Percentiles rank a stretch among this genome's conserved stretches.
Conservation (phyloP, 192 early-diverging fungal species). For the Coemansia reversa region DNA sequence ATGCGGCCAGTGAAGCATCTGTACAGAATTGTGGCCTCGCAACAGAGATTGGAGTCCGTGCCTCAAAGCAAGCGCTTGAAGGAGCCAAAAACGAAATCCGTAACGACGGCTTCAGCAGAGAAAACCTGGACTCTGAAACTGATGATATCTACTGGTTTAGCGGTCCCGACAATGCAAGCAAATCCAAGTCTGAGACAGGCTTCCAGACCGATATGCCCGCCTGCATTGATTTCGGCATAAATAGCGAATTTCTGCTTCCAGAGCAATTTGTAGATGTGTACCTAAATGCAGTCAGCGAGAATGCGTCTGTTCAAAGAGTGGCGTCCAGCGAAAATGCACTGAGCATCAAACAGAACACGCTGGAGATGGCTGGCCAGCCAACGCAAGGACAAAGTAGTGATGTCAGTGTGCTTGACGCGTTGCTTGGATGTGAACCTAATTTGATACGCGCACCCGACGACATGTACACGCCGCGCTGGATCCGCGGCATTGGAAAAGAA, state of each 20-base stretch:
- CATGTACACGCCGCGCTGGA: slow-evolving; percentile 57
- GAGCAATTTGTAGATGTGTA: slow-evolving; percentile 4
- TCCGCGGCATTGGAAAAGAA: slow-evolving; percentile 45
- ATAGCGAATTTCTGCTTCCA: neutral
- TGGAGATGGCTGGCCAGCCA: neutral
- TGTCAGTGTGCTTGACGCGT: neutral
- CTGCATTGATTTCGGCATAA: slow-evolving; percentile 2
- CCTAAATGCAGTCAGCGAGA: neutral
- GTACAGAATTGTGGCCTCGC: too few relatives aligned
- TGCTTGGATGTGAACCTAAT: slow-evolving; percentile 31
- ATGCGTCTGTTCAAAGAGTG: neutral
- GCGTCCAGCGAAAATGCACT: neutral
- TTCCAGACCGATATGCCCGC: neutral
- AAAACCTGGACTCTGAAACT: neutral
- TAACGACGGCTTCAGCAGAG: too few relatives aligned
- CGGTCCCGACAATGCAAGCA: neutral
- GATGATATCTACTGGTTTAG: slow-evolving; percentile 5
- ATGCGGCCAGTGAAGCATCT: too few relatives aligned
- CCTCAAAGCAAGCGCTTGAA: too few relatives aligned
- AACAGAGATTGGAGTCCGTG: too few relatives aligned
- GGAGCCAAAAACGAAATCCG: too few relatives aligned
- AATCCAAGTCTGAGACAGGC: neutral
- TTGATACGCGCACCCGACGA: slow-evolving; percentile 37
- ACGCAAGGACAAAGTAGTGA: neutral
- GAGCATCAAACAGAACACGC: neutral